Conservation (phyloP, 768 basidiomycete genomes). For the Leccinum subtestaceum region DNA sequence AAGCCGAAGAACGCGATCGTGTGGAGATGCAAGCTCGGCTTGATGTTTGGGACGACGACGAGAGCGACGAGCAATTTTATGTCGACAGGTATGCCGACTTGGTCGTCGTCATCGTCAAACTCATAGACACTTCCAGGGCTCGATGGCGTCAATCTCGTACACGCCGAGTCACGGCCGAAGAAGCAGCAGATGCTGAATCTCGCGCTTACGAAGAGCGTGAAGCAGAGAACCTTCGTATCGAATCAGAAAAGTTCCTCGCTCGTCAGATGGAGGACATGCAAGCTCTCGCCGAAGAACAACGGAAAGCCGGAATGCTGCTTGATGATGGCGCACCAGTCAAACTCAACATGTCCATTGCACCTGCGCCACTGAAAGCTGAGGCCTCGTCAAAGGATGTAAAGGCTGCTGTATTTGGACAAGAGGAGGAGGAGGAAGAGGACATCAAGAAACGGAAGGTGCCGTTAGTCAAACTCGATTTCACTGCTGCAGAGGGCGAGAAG, state of each 20-base stretch:
- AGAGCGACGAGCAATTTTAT: conserved; percentile 91
- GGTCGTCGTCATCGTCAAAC: neutral
- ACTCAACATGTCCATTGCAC: conserved; percentile 71
- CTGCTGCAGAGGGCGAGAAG: conserved; percentile 79
- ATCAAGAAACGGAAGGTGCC: conserved; percentile 79
- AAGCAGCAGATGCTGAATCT: conserved; percentile 80
- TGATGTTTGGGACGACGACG: conserved; percentile 90
- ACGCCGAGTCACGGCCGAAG: conserved; percentile 71
- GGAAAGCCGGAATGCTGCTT: conserved; percentile 83
- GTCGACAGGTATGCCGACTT: conserved; percentile 68
- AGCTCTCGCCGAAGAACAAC: conserved; percentile 84
- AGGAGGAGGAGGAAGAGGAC: conserved; percentile 84
- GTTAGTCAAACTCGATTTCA: conserved; percentile 88
- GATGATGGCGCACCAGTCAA: conserved; percentile 92
- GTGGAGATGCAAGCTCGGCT: conserved; percentile 77
- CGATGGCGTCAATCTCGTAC: conserved; percentile 84
- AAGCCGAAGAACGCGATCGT: conserved; percentile 77
- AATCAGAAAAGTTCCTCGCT: conserved; percentile 92
- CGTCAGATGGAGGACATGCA: conserved; percentile 97
- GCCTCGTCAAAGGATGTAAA: conserved; percentile 45
- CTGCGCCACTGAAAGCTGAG: conserved; percentile 46
- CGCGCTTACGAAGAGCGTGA: conserved; percentile 82
- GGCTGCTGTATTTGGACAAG: conserved; percentile 68
- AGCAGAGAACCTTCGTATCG: conserved; percentile 79
- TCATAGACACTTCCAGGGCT: conserved; percentile 38